Evolutionary conservation across 2,329 filamentous ascomycete species (phyloP).

Genomic region (Fusarium foetens): DNA sequence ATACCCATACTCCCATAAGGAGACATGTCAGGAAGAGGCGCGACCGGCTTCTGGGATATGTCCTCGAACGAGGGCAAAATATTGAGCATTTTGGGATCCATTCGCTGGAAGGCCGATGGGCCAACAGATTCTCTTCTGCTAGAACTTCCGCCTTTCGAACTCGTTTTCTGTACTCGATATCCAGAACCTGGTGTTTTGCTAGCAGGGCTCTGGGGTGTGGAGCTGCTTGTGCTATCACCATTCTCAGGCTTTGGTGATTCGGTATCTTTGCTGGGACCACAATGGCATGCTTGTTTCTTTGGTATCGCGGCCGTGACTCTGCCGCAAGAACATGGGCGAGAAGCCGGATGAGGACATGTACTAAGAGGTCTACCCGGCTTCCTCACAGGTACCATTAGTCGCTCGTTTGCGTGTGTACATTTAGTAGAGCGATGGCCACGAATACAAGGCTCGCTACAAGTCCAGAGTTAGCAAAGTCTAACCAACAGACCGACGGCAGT

Average conservation of each 20-base stretch:
- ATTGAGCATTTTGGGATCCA: conserved; percentile 64
- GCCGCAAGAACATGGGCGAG: conserved; percentile 69
- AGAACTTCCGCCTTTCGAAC: conserved; percentile 47
- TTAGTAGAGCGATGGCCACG: conserved; percentile 80
- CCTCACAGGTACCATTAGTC: conserved; percentile 75
- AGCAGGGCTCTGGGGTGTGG: conserved; percentile 47
- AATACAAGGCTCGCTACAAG: conserved; percentile 74
- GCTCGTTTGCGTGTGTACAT: conserved; percentile 74
- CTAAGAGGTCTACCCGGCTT: conserved; percentile 78
- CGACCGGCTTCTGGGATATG: conserved; percentile 43
- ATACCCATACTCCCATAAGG: conserved; percentile 46
- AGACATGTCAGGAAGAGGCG: conserved; percentile 38
- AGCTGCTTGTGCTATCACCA: conserved; percentile 39
- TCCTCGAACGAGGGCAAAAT: conserved; percentile 52
- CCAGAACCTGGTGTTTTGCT: conserved; percentile 45
- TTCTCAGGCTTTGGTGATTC: conserved; percentile 41
- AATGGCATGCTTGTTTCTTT: conserved; percentile 66
- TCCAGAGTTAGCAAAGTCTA: conserved; percentile 22
- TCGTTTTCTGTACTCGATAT: conserved; percentile 60
- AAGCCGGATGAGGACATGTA: conserved; percentile 73
- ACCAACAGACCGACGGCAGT: neutral
- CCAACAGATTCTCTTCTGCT: conserved; percentile 63
- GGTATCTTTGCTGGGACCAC: conserved; percentile 52
- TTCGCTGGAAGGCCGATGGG: conserved; percentile 59
- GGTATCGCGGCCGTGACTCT: conserved; percentile 73